Conservation (phyloP, 805 yeast species). For the Candida nonsorbophila region DNA sequence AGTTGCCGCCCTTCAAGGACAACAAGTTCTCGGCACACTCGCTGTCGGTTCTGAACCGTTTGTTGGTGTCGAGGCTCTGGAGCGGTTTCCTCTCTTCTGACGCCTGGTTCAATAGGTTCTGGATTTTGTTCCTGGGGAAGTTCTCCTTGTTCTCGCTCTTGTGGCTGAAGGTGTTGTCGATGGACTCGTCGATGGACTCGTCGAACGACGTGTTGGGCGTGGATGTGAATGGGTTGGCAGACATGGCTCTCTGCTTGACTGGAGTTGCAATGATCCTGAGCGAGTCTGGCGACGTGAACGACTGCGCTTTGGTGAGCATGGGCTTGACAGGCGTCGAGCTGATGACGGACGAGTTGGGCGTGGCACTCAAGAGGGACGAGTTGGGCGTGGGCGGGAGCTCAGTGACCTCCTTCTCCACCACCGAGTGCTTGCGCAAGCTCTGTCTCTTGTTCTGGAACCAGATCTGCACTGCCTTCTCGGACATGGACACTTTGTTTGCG, state of each 20-base stretch:
- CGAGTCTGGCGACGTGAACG: constrained; percentile 16
- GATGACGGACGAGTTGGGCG: constrained; percentile 6
- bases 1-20: constrained; percentile 31
- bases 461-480: constrained; percentile 96
- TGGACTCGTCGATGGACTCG: constrained; percentile 7
- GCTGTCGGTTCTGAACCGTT: constrained; percentile 6
- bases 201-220: constrained; percentile 14
- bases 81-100: constrained; percentile 21
- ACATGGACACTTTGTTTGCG: constrained; percentile 80
- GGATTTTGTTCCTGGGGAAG: constrained; percentile 11
- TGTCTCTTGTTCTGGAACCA: constrained; percentile 98
- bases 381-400: constrained; percentile 39
- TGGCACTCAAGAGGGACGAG: too few species aligned
- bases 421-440: constrained; percentile 52
- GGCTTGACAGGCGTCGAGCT: constrained; percentile 3
- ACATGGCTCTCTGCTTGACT: constrained; percentile 13
- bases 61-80: constrained; percentile 16
- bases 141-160: constrained; percentile 25
- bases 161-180: constrained; percentile 8
- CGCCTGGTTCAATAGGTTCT: constrained; percentile 13
- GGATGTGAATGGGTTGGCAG: constrained; percentile 8
- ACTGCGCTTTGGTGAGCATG: constrained; percentile 14
- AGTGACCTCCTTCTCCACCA: constrained; percentile 34
- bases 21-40: constrained; percentile 38
- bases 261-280: constrained; percentile 12